A percentile compares a stretch with the other conserved stretches of the same genome.
Conservation (phyloP, 2,329 filamentous ascomycete genomes). For the Talaromyces sp. region DNA sequence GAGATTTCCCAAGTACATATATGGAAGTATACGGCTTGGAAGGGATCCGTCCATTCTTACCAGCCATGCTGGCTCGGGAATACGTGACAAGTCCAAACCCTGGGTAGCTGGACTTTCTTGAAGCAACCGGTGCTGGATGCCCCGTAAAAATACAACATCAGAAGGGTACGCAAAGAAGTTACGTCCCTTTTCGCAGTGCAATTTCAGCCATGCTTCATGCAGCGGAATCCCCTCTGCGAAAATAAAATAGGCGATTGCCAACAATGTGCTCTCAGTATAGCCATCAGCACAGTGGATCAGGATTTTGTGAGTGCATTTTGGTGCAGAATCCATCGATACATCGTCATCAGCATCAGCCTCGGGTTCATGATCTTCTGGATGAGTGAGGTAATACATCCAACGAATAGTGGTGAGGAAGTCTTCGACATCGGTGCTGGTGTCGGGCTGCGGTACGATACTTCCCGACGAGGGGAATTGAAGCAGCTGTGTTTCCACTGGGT, state of each 20-base stretch:
- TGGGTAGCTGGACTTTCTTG: conserved; percentile 39
- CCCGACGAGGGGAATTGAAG: conserved; percentile 85
- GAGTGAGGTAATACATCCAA: conserved; percentile 82
- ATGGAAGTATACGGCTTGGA: conserved; percentile 80
- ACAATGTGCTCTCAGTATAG: conserved; percentile 88
- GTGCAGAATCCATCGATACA: conserved; percentile 44
- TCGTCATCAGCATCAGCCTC: conserved; percentile 51
- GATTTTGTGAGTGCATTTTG: conserved; percentile 57
- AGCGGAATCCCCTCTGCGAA: conserved; percentile 78
- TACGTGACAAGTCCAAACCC: conserved; percentile 17
- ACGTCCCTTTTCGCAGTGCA: conserved; percentile 73
- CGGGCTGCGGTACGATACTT: conserved; percentile 80
- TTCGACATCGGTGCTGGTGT: conserved; percentile 76
- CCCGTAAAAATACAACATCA: conserved; percentile 75
- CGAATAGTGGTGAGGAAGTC: conserved; percentile 79
- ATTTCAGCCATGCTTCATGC: conserved; percentile 77
- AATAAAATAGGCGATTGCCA: conserved; percentile 88
- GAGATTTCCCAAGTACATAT: conserved; percentile 94
- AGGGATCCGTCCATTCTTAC: conserved; percentile 80
- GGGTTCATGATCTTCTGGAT: conserved; percentile 47
- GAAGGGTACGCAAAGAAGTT: conserved; percentile 97
- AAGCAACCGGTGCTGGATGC: conserved; percentile 70
- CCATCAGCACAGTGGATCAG: conserved; percentile 93
- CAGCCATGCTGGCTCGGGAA: conserved; percentile 69
- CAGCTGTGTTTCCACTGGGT: conserved; percentile 48